Base-by-base conservation (phyloP, 345 rosid genomes). In the Gossypium anomalum region DNA sequence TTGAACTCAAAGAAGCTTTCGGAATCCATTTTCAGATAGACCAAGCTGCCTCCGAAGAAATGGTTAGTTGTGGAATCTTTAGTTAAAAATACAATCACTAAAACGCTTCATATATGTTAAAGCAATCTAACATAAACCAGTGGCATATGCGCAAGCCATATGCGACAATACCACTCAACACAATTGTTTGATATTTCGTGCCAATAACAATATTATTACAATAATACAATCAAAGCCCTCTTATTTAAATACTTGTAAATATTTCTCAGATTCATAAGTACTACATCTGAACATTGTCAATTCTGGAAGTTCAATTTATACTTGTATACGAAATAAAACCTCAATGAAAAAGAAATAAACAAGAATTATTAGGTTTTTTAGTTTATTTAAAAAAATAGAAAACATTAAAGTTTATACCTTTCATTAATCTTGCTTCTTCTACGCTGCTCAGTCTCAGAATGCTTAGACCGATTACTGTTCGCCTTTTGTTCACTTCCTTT, bases 361-460 rank as follows among this genome's bases (percentile, higher is more conserved):
- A 34, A 34, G 41, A 34, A 34, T 34, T 34, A 5, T 5, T 34
- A 34, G 41, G 41, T 34, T 34, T 34, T 34, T 70, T 17, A 51
- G 25, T 43, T 49, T 29, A 19, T 2, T 29, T 34, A 0, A 25
- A 61, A 23, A 20, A 23, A 22, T 20, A 9, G 60, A 45, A 49
- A 55, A 47, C 2, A 16, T 55, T 3, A 2, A 14, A 22, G 15
- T 27, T 41, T 63, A 9, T 60, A 75, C 98, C 98, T 89, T 87
- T 89, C 93, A 78, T 89, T 93, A 75, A 93, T 89, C 86, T 93
- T 91, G 85, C 92, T 85, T 82, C 97, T 84, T 63, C 98, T 85
- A 45, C 97, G 90, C 65, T 93, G 93, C 85, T 93, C 97, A 3
- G 93, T 91, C 87, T 91, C 97, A 2, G 98, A 91, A 85, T 93